phyloP scores from a whole-genome alignment of 148 eudicot species.

The Pouteria glomerata region DNA sequence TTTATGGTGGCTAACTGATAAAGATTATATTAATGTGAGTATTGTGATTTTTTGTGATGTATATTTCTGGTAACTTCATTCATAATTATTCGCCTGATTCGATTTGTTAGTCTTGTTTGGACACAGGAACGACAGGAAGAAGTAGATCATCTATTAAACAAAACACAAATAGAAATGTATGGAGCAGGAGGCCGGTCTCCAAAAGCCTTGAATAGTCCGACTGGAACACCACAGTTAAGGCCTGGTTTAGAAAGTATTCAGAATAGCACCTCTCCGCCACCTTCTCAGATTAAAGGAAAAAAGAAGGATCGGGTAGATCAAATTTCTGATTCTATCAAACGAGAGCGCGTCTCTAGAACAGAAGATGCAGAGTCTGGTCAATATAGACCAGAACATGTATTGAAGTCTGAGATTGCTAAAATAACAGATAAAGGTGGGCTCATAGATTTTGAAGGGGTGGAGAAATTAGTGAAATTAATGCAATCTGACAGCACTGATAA shows the following conservation, averaged over 20 bases:
- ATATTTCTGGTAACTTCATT: neutral
- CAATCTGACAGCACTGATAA: constrained; percentile 56
- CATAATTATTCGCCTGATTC: constrained; percentile 5
- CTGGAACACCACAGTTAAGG: constrained; percentile 47
- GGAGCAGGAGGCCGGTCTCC: constrained; percentile 75
- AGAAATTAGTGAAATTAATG: constrained; percentile 78
- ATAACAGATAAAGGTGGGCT: constrained; percentile 74
- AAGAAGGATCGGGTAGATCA: constrained; percentile 77
- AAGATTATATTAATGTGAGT: constrained; percentile 74
- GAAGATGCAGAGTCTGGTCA: constrained; percentile 52
- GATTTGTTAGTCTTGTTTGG: constrained; percentile 8
- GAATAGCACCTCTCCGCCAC: constrained; percentile 36
- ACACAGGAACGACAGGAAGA: constrained; percentile 86
- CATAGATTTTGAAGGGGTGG: constrained; percentile 64
- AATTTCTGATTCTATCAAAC: constrained; percentile 49
- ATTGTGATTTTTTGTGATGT: neutral
- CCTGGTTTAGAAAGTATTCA: constrained; percentile 63
- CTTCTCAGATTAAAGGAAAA: constrained; percentile 71
- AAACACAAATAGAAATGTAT: constrained; percentile 68
- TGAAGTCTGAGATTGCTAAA: constrained; percentile 68
- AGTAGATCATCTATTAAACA: constrained; percentile 68
- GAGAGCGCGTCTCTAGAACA: constrained; percentile 48
- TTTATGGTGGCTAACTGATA: constrained; percentile 86
- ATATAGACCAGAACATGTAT: constrained; percentile 34
- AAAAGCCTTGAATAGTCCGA: constrained; percentile 52